Conservation (phyloP, 1,284 basidiomycete genomes). For the Tylopilus sp. region DNA sequence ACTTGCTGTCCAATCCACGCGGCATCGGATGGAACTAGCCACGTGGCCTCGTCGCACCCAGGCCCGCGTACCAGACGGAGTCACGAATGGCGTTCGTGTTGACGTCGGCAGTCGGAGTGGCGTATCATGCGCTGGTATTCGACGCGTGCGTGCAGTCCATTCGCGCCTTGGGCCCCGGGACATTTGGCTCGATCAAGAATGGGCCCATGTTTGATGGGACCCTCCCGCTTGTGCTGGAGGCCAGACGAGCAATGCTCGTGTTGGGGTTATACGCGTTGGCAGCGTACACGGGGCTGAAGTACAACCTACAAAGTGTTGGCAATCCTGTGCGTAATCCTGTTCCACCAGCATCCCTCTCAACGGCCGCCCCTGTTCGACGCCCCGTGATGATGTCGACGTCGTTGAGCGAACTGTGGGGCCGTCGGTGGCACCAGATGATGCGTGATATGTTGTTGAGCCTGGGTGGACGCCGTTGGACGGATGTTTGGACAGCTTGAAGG, state of each 20-base stretch:
- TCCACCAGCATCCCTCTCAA: slow-evolving; percentile 44
- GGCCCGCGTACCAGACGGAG: slow-evolving; percentile 8
- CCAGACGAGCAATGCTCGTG: slow-evolving; percentile 54
- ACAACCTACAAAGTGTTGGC: slow-evolving; percentile 54
- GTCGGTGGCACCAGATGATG: slow-evolving; percentile 58
- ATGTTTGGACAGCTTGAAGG: slow-evolving; percentile 58
- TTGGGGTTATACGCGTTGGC: slow-evolving; percentile 52
- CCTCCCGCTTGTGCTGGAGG: slow-evolving; percentile 53
- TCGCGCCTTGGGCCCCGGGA: slow-evolving; percentile 26
- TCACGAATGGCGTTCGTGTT: slow-evolving; percentile 28
- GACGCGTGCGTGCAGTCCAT: slow-evolving; percentile 26
- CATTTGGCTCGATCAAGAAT: slow-evolving; percentile 29
- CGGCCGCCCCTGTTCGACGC: slow-evolving; percentile 56
- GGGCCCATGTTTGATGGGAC: slow-evolving; percentile 61
- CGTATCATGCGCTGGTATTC: slow-evolving; percentile 21
- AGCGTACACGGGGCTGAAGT: slow-evolving; percentile 58
- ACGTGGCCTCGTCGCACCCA: slow-evolving; percentile 24
- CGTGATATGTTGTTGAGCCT: slow-evolving; percentile 47
- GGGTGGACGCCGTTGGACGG: slow-evolving; percentile 41
- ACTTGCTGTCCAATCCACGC: slow-evolving; percentile 33
- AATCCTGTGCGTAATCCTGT: slow-evolving; percentile 52
- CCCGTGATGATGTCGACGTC: slow-evolving; percentile 53
- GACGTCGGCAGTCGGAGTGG: background rate
- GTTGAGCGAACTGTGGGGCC: slow-evolving; percentile 54
- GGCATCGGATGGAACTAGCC: slow-evolving; percentile 44